Percentiles rank a stretch among this genome's conserved stretches.
Evolutionary conservation across 2,329 filamentous ascomycete genomes (phyloP).

Genomic region (Colletotrichum sp.): DNA sequence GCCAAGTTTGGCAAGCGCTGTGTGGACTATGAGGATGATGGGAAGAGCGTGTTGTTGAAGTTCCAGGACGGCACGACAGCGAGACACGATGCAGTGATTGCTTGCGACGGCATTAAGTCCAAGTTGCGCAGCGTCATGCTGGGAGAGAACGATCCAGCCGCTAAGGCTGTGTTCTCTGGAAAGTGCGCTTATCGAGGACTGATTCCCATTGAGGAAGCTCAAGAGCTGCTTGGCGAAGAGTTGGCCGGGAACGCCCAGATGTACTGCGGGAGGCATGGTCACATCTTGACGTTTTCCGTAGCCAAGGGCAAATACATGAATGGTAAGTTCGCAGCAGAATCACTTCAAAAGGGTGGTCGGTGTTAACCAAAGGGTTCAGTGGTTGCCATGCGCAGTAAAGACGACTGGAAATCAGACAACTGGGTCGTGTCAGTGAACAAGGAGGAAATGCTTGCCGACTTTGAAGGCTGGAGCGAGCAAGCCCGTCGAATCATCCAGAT

Average conservation of each 20-base stretch:
- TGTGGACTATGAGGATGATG: constrained; percentile 16
- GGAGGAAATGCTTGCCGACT: constrained; percentile 15
- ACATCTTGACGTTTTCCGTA: constrained; percentile 65
- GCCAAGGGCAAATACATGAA: constrained; percentile 61
- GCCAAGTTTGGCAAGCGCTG: constrained; percentile 33
- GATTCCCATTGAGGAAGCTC: constrained; percentile 55
- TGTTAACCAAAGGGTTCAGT: neutral
- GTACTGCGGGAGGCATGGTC: constrained; percentile 58
- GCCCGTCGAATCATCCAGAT: constrained; percentile 1
- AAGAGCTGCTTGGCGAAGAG: constrained; percentile 48
- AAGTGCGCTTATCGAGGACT: constrained; percentile 62
- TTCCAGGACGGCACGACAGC: constrained; percentile 45
- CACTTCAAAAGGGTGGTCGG: fast-evolving
- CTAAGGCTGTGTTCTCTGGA: constrained; percentile 50
- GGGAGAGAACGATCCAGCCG: constrained; percentile 41
- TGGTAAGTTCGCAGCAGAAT: neutral
- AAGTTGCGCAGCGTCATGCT: constrained; percentile 54
- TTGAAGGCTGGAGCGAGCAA: constrained; percentile 9
- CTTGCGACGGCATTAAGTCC: constrained; percentile 65
- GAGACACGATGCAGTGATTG: constrained; percentile 48
- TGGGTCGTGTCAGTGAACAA: constrained; percentile 1
- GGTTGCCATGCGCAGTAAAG: neutral
- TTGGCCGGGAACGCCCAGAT: constrained; percentile 47
- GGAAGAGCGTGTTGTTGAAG: constrained; percentile 27
- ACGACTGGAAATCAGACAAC: constrained; percentile 10